Conservation (phyloP, 2,329 filamentous ascomycete species). For the Alternaria infectoria region DNA sequence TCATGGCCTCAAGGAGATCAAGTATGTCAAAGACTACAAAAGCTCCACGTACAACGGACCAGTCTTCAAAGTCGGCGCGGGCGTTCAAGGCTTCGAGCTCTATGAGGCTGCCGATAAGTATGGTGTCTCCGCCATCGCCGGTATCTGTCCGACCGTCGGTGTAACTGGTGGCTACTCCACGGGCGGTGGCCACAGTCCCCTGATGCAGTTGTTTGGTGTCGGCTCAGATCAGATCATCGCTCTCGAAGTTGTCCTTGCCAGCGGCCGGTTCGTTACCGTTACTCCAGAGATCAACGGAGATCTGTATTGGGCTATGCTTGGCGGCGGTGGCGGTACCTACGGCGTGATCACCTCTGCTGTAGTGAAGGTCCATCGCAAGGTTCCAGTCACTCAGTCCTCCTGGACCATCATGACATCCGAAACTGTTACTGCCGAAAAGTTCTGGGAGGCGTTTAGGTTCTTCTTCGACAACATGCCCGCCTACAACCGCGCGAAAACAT, state of each 20-base stretch:
- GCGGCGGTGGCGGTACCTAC: slow-evolving; percentile 46
- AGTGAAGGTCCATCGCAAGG: slow-evolving; percentile 41
- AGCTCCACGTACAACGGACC: slow-evolving; percentile 33
- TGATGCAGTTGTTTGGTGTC: slow-evolving; percentile 55
- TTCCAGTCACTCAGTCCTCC: slow-evolving; percentile 40
- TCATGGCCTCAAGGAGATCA: slow-evolving; percentile 38
- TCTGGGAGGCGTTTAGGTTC: slow-evolving; percentile 35
- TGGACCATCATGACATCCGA: slow-evolving; percentile 36
- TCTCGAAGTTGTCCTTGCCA: slow-evolving; percentile 43
- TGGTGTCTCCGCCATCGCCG: slow-evolving; percentile 33
- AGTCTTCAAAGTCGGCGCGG: slow-evolving; percentile 41
- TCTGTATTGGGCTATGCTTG: slow-evolving; percentile 49
- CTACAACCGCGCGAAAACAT: slow-evolving; percentile 35
- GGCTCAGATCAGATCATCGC: slow-evolving; percentile 46
- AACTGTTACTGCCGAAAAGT: slow-evolving; percentile 38
- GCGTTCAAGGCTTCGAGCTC: slow-evolving; percentile 41
- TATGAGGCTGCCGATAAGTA: slow-evolving; percentile 38
- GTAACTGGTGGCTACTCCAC: slow-evolving; percentile 50
- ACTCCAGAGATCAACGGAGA: slow-evolving; percentile 43
- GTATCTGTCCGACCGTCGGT: slow-evolving; percentile 59
- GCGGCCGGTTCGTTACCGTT: slow-evolving; percentile 31
- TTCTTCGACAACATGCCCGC: slow-evolving; percentile 31
- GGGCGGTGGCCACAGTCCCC: slow-evolving; percentile 62
- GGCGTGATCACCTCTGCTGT: slow-evolving; percentile 44
- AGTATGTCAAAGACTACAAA: slow-evolving; percentile 35